These are phyloP conservation scores for Leishmania gerbilli DNA, from an alignment of 208 protist species.

Conservation along the genomic window DNA sequence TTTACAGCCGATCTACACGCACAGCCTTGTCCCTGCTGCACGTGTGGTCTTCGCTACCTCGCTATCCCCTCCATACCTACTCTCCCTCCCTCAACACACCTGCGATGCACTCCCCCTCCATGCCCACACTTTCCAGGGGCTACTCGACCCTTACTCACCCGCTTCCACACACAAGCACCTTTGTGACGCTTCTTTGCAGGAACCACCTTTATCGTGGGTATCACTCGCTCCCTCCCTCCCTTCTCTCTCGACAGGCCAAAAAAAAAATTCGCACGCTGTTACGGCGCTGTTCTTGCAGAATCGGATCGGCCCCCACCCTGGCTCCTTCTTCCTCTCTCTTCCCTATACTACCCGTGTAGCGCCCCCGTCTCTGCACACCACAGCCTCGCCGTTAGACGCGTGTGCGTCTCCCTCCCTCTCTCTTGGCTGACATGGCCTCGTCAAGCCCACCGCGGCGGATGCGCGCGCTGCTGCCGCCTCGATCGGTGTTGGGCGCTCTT, in stretches of 20 bases:
- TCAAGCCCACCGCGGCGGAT: neutral
- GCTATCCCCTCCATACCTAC: neutral
- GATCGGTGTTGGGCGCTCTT: neutral
- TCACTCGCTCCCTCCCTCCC: neutral
- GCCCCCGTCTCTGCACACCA: neutral
- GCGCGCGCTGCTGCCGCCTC: neutral
- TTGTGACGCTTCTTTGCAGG: neutral
- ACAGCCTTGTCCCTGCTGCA: neutral
- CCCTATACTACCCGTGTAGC: neutral
- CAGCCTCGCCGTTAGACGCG: neutral
- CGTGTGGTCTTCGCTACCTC: neutral
- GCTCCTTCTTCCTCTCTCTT: neutral
- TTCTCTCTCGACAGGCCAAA: neutral
- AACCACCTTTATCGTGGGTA: neutral
- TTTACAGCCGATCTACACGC: neutral
- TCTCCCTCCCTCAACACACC: too few species aligned
- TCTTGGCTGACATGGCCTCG: neutral
- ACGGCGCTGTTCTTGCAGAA: neutral
- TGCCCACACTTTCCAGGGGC: too few species aligned
- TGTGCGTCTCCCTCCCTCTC: neutral
- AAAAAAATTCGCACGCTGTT: neutral
- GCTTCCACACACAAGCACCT: neutral
- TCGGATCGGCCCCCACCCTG: neutral
- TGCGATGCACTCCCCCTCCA: too few species aligned
- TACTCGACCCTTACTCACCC: too few species aligned